Conservation (phyloP, 805 yeast species). For the Saccharomyces mikatae region DNA sequence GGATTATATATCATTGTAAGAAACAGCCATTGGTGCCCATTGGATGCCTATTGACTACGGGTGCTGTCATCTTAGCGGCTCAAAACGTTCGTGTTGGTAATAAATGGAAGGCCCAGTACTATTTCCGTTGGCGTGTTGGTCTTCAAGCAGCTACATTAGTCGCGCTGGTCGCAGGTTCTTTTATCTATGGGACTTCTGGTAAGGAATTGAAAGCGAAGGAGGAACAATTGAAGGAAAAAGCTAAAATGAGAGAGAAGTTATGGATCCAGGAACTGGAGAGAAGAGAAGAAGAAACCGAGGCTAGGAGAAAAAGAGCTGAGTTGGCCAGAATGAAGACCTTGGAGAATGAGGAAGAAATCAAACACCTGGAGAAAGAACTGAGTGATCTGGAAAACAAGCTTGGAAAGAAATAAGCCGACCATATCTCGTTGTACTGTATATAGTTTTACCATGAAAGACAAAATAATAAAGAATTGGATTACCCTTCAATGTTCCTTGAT, state of each 20-base stretch:
- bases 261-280: slow-evolving; percentile 91
- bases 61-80: slow-evolving; percentile 75
- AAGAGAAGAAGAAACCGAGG: slow-evolving; percentile 66
- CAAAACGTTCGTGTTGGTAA: slow-evolving; percentile 67
- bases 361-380: slow-evolving; percentile 21
- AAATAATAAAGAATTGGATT: not conserved
- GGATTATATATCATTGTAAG: slow-evolving; percentile 53
- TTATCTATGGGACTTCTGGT: slow-evolving; percentile 48
- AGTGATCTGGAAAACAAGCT: slow-evolving; percentile 21
- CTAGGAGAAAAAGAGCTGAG: slow-evolving; percentile 61
- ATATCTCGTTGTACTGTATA: not conserved
- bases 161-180: slow-evolving; percentile 77
- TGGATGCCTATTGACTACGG: slow-evolving; percentile 70
- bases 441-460: not conserved
- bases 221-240: slow-evolving; percentile 60
- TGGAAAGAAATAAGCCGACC: slow-evolving; percentile 2
- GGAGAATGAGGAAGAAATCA: slow-evolving; percentile 31
- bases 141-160: slow-evolving; percentile 77
- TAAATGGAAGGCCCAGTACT: slow-evolving; percentile 66
- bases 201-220: slow-evolving; percentile 47
- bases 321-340: slow-evolving; percentile 39
- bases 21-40: slow-evolving; percentile 87
- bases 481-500: not conserved
- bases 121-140: slow-evolving; percentile 85
- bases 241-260: slow-evolving; percentile 71